Evolutionary conservation across 805 yeast species (phyloP), one percentile per base, ranked within the genome.

Genomic region (Diddensiella transvaalensis): DNA sequence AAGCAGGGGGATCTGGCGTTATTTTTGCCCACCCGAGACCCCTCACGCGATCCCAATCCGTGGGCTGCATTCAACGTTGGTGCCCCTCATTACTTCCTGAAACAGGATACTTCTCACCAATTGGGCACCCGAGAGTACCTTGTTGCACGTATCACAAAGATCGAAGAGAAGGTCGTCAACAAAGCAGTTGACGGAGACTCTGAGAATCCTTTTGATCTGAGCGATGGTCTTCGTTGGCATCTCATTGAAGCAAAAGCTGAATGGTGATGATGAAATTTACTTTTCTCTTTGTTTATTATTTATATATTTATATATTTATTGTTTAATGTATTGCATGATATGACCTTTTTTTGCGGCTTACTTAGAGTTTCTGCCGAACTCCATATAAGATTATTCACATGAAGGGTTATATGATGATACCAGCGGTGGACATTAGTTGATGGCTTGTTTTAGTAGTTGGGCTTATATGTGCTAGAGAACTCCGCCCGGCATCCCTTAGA

Each of bases 41-140:
- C 77, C 48, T 57, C 61, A 26, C 56, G 64, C 22, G 57, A 55
- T 39, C 67, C 67, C 40, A 63, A 65, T 35, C 88, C 91, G 0
- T 91, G 98, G 98, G 96, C 96, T 0, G 96, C 95, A 1, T 91
- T 91, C 70, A 90, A 93, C 55, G 78, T 86, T 48, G 95, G 91
- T 1, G 83, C 87, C 0, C 93, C 95, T 0, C 89, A 90, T 62
- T 89, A 80, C 63, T 83, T 89, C 60, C 68, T 91, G 54, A 78
- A 79, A 44, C 70, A 65, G n/a, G 70, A 72, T 41, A 67, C 67
- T 11, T 62, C 71, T 13, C 59, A 50, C 19, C 56, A 60, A 24
- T 57, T 72, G 19, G 56, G 62, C 18, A 64, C 64, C 8, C 78
- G 83, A 46, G 96, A 90, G 55, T 91, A 96, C 91, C 74, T 90